These are phyloP conservation scores for Beauveria brongniartii DNA, from an alignment of 2,329 filamentous ascomycete species.

Conservation along the genomic window DNA sequence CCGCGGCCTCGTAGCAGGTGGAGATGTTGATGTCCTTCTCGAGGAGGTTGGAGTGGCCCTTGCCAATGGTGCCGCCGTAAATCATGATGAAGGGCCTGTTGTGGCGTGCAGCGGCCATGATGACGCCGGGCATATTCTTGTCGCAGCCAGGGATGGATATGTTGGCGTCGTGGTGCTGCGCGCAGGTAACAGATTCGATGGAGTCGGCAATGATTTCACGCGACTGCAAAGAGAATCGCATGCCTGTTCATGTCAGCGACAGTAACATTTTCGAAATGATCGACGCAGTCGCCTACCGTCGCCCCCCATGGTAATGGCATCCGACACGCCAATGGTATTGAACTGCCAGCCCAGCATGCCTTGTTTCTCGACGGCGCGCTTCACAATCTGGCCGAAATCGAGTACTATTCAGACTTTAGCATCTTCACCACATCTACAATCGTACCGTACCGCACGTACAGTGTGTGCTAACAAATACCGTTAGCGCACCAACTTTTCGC, in stretches of 20 bases:
- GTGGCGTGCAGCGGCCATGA: constrained; percentile 85
- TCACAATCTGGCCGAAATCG: constrained; percentile 81
- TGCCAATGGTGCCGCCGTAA: constrained; percentile 85
- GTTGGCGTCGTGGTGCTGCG: constrained; percentile 87
- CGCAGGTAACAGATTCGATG: constrained; percentile 87
- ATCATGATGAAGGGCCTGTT: constrained; percentile 93
- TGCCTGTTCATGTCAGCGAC: constrained; percentile 45
- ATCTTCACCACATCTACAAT: background rate
- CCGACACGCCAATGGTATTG: constrained; percentile 81
- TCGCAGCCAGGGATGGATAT: constrained; percentile 91
- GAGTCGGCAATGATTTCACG: constrained; percentile 90
- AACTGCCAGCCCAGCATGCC: constrained; percentile 94
- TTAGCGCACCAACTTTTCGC: background rate
- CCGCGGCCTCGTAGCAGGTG: constrained; percentile 80
- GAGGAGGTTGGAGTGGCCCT: constrained; percentile 72
- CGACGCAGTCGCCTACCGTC: constrained; percentile 50
- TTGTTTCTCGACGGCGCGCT: constrained; percentile 69
- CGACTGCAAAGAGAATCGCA: constrained; percentile 87
- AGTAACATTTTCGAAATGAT: background rate
- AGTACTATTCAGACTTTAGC: constrained; percentile 45
- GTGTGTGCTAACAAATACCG: constrained; percentile 26
- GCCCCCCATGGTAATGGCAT: constrained; percentile 91
- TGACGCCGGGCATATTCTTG: constrained; percentile 93
- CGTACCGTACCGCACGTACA: constrained; percentile 23
- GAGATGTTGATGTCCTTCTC: constrained; percentile 78